Base-by-base conservation (phyloP, 2,329 filamentous ascomycete species). In the Hymenoscyphus scutula region DNA sequence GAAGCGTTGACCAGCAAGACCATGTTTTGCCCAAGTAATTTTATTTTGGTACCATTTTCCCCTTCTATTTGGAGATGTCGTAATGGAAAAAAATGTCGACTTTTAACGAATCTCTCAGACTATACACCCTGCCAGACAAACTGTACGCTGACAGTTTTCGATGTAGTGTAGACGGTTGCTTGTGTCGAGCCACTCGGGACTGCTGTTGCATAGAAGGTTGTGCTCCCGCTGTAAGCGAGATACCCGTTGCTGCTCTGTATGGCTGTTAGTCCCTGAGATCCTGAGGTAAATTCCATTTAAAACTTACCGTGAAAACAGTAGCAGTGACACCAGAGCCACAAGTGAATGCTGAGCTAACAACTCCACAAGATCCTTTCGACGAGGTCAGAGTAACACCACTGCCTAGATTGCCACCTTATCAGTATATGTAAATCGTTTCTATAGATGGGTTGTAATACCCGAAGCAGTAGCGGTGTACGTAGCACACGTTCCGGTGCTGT, bases 401-500 rank as follows among this genome's bases (percentile, higher is more conserved):
- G 1, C 67, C 69, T 76, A 53, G 10, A 53, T 2, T 51, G 37
- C n/a, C 10, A 23, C n/a, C 53, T 58, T 51, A 32, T 59, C 45
- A 53, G 19, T 11, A 51, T 41, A 15, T 8, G 37, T 11, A 61
- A 15, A 1, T 1, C 23, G 6, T 5, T 54, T 13, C 19, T 19
- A 25, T 6, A 41, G 5, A 11, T 8, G 17, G 10, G 23, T 7
- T n/a, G 32, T 23, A 53, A 86, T 85, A 51, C 80, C 81, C 23
- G 75, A 81, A 54, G 78, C 63, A 3, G 81, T 75, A 4, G 85
- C 84, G 0, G 81, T 84, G 72, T 85, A 89, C 0, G 83, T 88
- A 0, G 88, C 89, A 70, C 88, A 90, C 0, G 87, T 88, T 1
- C 88, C 87, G 1, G 79, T 81, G 0, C 81, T 80, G 71, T 88